Evolutionary conservation across 2,329 filamentous ascomycete genomes (phyloP), one percentile per base, ranked within the genome.

Genomic region (Rugonectria rugulosa): DNA sequence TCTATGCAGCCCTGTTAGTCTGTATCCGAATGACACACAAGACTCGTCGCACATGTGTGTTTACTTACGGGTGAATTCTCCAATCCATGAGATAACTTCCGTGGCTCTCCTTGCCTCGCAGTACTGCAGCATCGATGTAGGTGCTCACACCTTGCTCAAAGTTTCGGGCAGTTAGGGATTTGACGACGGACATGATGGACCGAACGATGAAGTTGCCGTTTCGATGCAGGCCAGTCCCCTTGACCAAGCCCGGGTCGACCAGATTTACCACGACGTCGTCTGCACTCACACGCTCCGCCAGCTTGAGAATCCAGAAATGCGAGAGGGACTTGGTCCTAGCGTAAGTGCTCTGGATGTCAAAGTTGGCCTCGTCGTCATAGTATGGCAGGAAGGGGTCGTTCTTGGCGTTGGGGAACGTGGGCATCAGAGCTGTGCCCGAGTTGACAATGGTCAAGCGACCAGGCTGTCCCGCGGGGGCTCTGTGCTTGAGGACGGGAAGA

Each of bases 201-300:
- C 44, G 57, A 1, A 66, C 6, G 1, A 70, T 4, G 1, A 65
- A 49, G 9, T 55, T 53, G 1, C 64, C 54, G 2, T 77, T 72
- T 1, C 75, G 72, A 14, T 63, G 57, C 3, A 84, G 67, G 0
- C 67, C 61, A 0, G 81, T 83, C 3, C 76, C 78, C 29, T 70
- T 73, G 7, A 74, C 69, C 38, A 73, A 69, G 0, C 77, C 80
- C 1, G 81, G 81, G 17, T 80, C 78, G 1, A 76, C 77, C 2
- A 80, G 56, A 47, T 81, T 83, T 34, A 83, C 67, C 7, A 78
- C 57, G 0, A 80, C 73, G 29, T 79, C 73, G 2, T 79, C 70
- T 0, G 74, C 58, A 1, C 68, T 68, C 0, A 80, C 70, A 17
- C 70, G 68, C 14, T 77, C 72, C 5, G 62, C 65, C 0, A 80